These are phyloP conservation scores for Candida tibetensis DNA, from an alignment of 805 yeast species.

Conservation along the genomic window DNA sequence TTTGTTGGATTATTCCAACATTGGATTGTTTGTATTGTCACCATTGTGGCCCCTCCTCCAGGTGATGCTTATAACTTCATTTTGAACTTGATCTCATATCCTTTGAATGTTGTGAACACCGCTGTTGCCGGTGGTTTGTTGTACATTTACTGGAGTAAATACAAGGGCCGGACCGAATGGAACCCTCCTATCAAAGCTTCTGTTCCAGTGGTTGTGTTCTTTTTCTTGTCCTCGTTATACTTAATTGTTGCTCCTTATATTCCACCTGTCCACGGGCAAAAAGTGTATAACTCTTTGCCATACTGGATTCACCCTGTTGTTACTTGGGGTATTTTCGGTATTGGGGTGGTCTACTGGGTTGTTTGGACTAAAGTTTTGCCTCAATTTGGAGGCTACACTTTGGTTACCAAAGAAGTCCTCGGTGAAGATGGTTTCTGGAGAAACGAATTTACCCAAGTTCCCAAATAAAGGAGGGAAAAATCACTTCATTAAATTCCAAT, in stretches of 20 bases:
- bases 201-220: constrained; percentile 60
- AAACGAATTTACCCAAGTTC: constrained; percentile 48
- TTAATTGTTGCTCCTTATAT: constrained; percentile 75
- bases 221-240: constrained; percentile 62
- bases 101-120: constrained; percentile 72
- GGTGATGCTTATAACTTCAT: constrained; percentile 87
- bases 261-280: constrained; percentile 66
- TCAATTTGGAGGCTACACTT: constrained; percentile 46
- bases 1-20: constrained; percentile 71
- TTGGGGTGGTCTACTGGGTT: constrained; percentile 66
- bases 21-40: constrained; percentile 69
- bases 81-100: constrained; percentile 75
- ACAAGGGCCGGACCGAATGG: constrained; percentile 56
- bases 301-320: constrained; percentile 80
- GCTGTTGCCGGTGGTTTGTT: constrained; percentile 62
- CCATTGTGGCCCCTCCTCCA: constrained; percentile 73
- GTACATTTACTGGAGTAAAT: constrained; percentile 51
- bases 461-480: too few species aligned
- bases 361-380: constrained; percentile 63
- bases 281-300: constrained; percentile 67
- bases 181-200: constrained; percentile 69
- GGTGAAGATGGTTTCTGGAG: constrained; percentile 75
- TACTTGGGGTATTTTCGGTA: constrained; percentile 70
- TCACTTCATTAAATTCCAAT: too few species aligned
- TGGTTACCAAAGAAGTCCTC: constrained; percentile 51